Evolutionary conservation across 352 stramenopile genomes (phyloP), one percentile per base, ranked within the genome.

Genomic region (Phytopythium kandeliae): DNA sequence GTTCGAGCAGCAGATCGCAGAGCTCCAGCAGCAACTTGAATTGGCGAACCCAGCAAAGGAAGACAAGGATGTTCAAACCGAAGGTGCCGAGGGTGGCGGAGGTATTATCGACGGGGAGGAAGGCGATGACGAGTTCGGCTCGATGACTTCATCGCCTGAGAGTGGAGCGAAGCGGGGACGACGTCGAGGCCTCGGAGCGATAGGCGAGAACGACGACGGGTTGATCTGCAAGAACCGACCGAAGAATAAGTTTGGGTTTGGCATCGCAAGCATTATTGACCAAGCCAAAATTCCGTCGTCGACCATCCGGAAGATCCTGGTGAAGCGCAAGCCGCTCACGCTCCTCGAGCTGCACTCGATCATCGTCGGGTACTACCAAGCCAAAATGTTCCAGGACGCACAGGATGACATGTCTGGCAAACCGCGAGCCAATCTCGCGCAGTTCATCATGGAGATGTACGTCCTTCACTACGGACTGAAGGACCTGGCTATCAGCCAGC

Each of bases 381-480:
- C 79, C 28, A 91, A 91, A 50, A 86, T 91, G 73, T 78, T 81
- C 25, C 80, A 91, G 38, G 80, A 91, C 35, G 65, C 81, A 8
- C 75, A 88, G 48, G 78, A 91, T 48, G 80, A 91, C 50, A 69
- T 58, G 13, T 70, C 61, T 1, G 71, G 77, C 19, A 86, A 86
- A 40, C 44, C 57, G 3, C 73, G 80, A 12, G 53, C 61, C 11
- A 83, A 85, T 22, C 33, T 91, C 13, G 76, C 75, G n/a, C 73
- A 88, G 54, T 88, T 87, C 48, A 89, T 91, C 36, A 84, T 86
- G 67, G 80, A 91, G 53, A 83, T 91, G 70, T 91, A 88, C 48
- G 78, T 86, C 26, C 65, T 91, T 11, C 79, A 91, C 56, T 88
- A 91, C 50, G 80, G 77, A 0, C 68, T 91, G 30, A 88, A 88